Base-by-base conservation (phyloP, 2,329 filamentous ascomycete genomes). In the Corniculantispora saksenae region DNA sequence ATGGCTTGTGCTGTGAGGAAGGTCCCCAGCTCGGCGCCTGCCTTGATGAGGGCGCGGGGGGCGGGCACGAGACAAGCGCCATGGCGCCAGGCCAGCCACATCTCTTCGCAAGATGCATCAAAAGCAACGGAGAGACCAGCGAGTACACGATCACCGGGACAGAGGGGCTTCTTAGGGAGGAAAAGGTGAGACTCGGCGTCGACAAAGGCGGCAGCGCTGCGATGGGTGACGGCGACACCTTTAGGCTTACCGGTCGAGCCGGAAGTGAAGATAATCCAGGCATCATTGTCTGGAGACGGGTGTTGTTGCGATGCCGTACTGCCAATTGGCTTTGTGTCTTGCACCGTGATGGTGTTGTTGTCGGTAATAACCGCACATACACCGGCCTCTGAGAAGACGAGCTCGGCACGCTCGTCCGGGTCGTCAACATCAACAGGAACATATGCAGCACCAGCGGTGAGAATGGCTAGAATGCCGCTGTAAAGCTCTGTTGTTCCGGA, bases 231-330 rank as follows among this genome's bases (percentile, higher is more conserved):
- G 3, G 70, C 64, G 12, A 70, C 70, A 15, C 71, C 71, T 50
- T 72, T 72, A 3, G 71, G 70, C 64, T 66, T 66, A 23, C 64
- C 64, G 8, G 64, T 66, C 19, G 64, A 63, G 29, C 64, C 64
- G 2, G 64, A 66, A 12, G 71, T 72, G 55, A 70, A 71, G 38
- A 72, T 72, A 45, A 72, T 68, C 69, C 69, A 70, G 13, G 69
- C 69, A 29, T 70, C 69, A 48, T 70, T 58, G 13, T 69, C 68
- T 10, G 58, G 54, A 1, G 45, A 32, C 8, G 69, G 69, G 3
- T 13, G 8, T 29, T 27, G 47, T 19, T 51, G 57, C 7, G 63
- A 55, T 13, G 53, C 50, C 8, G 38, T 27, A 10, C 50, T 21
- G 27, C 60, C 65, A 5, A 48, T 29, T 2, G 66, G 48, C 7